Percentiles rank a stretch among this genome's conserved stretches.
phyloP scores from a whole-genome alignment of 345 rosid species.

The Odontarrhena argentea region DNA sequence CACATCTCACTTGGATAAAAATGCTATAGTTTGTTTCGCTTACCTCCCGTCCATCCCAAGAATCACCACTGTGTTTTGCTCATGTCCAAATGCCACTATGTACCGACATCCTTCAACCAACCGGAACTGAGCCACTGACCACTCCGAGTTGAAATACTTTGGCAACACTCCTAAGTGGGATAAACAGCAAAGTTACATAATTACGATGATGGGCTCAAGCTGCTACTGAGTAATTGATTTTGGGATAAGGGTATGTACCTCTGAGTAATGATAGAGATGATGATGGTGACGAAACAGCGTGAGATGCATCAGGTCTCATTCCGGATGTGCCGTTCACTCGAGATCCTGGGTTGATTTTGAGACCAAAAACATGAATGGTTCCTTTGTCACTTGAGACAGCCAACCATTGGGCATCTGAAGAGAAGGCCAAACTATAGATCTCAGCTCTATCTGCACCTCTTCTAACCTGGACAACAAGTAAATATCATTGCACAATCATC shows the following conservation, averaged over 20 bases:
- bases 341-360: constrained; percentile 67
- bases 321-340: constrained; percentile 51
- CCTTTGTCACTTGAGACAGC: constrained; percentile 99
- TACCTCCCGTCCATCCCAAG: constrained; percentile 99
- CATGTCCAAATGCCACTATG: constrained; percentile 90
- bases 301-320: constrained; percentile 40
- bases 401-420: constrained; percentile 80
- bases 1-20: too few relatives aligned
- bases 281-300: constrained; percentile 42
- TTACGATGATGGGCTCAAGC: too few relatives aligned
- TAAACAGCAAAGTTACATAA: not conserved
- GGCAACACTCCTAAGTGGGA: constrained; percentile 75
- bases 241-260: constrained; percentile 47
- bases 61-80: constrained; percentile 81
- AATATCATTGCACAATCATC: constrained; percentile 7
- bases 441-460: constrained; percentile 99
- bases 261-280: constrained; percentile 70
- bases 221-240: not conserved
- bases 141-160: constrained; percentile 94
- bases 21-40: not conserved
- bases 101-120: constrained; percentile 81
- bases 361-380: constrained; percentile 92
- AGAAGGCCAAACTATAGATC: constrained; percentile 92
- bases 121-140: constrained; percentile 96
- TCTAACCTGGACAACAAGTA: constrained; percentile 58